A percentile compares a stretch with the other conserved stretches of the same genome.
Conservation (phyloP, 2,329 filamentous ascomycete genomes). For the Talaromyces piceae region DNA sequence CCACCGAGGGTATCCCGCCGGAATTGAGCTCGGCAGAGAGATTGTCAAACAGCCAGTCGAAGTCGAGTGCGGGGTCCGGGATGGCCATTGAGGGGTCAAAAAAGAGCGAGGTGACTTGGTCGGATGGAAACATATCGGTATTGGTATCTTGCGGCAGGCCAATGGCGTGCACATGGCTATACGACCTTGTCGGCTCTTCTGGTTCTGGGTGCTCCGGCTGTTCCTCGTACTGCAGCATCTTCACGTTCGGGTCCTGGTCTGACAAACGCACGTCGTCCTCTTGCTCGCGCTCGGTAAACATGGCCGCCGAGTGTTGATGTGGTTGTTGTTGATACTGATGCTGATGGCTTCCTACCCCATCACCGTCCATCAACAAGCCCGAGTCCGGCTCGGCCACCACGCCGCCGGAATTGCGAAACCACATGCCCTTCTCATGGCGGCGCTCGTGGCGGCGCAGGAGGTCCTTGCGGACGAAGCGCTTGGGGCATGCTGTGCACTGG, state of each 20-base stretch:
- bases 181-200: not conserved
- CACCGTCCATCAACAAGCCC: too few species aligned
- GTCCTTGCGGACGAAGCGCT: conserved; percentile 19
- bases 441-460: conserved; percentile 20
- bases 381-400: conserved; percentile 1
- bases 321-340: too few species aligned
- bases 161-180: not conserved
- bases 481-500: conserved; percentile 15
- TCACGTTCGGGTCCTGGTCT: conserved; percentile 1
- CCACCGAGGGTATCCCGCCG: conserved; percentile 7
- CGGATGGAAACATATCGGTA: conserved; percentile 6
- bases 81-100: conserved; percentile 16
- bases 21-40: conserved; percentile 12
- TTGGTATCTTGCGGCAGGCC: not conserved
- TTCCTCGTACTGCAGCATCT: conserved; percentile 3
- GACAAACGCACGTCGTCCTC: conserved; percentile 7
- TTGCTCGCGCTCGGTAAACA: conserved; percentile 10
- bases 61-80: conserved; percentile 15
- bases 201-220: not conserved
- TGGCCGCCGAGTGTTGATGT: conserved; percentile 7
- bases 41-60: conserved; percentile 20
- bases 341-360: too few species aligned
- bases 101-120: conserved; percentile 15
- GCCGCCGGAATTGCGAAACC: conserved; percentile 20
- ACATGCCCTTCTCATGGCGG: conserved; percentile 23